Evolutionary conservation across 345 rosid genomes (phyloP), one percentile per base, ranked within the genome.

Genomic region (Toxicodendron radicans): DNA sequence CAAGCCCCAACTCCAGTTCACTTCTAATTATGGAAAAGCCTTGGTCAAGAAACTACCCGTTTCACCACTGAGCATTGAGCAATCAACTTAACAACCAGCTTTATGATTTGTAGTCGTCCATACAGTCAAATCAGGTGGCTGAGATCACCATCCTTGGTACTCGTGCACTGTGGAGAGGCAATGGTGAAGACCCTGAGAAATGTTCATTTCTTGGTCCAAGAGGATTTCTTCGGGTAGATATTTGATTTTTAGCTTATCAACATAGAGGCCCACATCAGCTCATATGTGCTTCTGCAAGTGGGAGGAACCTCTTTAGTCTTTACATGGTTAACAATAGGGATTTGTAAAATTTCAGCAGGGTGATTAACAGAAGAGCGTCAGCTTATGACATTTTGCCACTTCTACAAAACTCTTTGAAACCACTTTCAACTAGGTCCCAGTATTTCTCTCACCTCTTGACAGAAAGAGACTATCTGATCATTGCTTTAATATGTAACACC

Each of bases 401-500:
- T 38, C 3, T 4, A 51, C 7, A 0, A 46, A 60, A 52, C 12
- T 9, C 41, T 27, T 56, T 20, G 54, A 46, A 24, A 38, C 20
- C 18, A 18, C n/a, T 68, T 41, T 46, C 23, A 38, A 38, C 8
- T 23, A 56, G 58, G 58, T 69, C 58, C 49, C 10, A 14, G 51
- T 11, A 24, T 12, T 57, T 48, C 24, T 43, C 59, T 67, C 73
- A 76, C 69, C 59, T 70, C 62, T 58, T 71, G 73, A 35, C 23
- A 17, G 64, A 65, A 53, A 66, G 66, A 78, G 58, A 30, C 75
- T 70, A 71, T 35, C 79, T 64, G 72, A 65, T 82, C 80, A 74
- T 59, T 79, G 80, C 81, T 81, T 83, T 60, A 71, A 64, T 61
- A 66, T 66, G 7, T 80, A 73, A 35, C 46, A 68, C 58, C 77